Evolutionary conservation across 345 rosid species (phyloP), one percentile per base, ranked within the genome.

Genomic region (Euphorbia pulcherrima): DNA sequence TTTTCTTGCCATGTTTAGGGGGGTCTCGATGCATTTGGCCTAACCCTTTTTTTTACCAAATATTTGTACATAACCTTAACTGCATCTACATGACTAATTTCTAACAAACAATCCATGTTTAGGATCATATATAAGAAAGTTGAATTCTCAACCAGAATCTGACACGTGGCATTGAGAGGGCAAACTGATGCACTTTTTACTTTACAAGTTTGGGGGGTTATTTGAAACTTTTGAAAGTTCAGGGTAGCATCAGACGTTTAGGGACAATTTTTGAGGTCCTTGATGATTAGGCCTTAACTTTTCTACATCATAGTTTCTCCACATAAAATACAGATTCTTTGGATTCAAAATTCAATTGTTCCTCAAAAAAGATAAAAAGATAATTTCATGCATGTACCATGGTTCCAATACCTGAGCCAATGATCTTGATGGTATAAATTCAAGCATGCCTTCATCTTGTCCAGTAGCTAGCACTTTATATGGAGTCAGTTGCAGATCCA

Each of bases 391-490:
- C 58, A 28, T 17, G 10, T 54, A 27, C 35, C 68, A 18, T 64
- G 66, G 54, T 20, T 10, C 8, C 26, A 58, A 33, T 80, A 91
- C 99, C 99, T 85, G 97, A 62, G 96, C 97, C 77, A 94, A 81
- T 72, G 96, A 82, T 51, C 83, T 89, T 59, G 99, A 94, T 35
- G 96, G 97, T 86, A 91, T 87, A 80, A 94, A 94, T 70, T 94
- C 97, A 74, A 94, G 72, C 99, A 94, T 89, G 84, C 97, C 99
- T 79, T 94, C 99, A 72, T 94, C 97, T 77, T 89, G 97, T 70
- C 96, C 97, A 44, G 97, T 91, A 68, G 97, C 99, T 73, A 94
- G 89, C 71, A 94, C 99, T 79, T 87, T 88, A 76, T 84, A 91
- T 60, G 97, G 97, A 72, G 97, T 94, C 72, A 94, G 75, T 73